phyloP scores from a whole-genome alignment of 176 grass and related monocot species.

The Poa pratensis region DNA sequence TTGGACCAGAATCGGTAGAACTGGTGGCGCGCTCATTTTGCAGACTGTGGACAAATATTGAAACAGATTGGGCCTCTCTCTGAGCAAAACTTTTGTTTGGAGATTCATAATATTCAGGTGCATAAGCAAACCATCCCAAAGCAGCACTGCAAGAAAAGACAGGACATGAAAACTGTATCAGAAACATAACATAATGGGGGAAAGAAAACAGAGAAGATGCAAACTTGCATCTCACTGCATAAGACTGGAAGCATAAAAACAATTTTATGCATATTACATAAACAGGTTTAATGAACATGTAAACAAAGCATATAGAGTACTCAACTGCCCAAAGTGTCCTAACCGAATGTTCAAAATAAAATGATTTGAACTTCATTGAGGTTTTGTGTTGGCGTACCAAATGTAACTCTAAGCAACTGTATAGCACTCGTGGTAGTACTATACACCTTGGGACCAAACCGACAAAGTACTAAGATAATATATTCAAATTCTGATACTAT shows the following conservation, averaged over 20 bases:
- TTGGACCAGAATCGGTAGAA: slow-evolving; percentile 59
- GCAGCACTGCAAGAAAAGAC: slow-evolving; percentile 71
- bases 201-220: slow-evolving; percentile 39
- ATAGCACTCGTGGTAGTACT: not conserved
- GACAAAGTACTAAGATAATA: slow-evolving; percentile 22
- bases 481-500: not conserved
- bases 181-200: slow-evolving; percentile 23
- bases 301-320: slow-evolving; percentile 22
- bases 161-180: slow-evolving; percentile 37
- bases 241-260: slow-evolving; percentile 17
- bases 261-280: slow-evolving; percentile 14
- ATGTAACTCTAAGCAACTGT: not conserved
- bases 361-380: not conserved
- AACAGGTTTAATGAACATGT: slow-evolving; percentile 19
- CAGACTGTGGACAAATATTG: slow-evolving; percentile 89
- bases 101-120: slow-evolving; percentile 92
- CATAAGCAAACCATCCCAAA: slow-evolving; percentile 98
- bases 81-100: slow-evolving; percentile 88
- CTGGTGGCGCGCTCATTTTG: slow-evolving; percentile 63
- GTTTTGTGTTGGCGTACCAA: not conserved
- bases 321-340: not conserved
- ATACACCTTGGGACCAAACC: slow-evolving; percentile 13
- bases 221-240: slow-evolving; percentile 19
- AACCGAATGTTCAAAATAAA: not conserved
- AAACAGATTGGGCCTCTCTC: slow-evolving; percentile 95